Percentiles rank a stretch among this genome's conserved stretches.
Evolutionary conservation across 345 rosid genomes (phyloP).

Genomic region (Citrus sinensis): DVS_A1.0 CM039163.1:40193001-40193500

Average conservation of each 20-base stretch:
- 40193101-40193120: too few relatives aligned
- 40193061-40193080: too few relatives aligned
- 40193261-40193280: neutral
- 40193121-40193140: too few relatives aligned
- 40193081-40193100: too few relatives aligned
- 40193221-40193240: neutral
- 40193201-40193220: neutral
- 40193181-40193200: too few relatives aligned
- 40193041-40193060: too few relatives aligned
- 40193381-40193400: constrained; percentile 87
- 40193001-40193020: too few relatives aligned
- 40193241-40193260: neutral
- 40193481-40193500: neutral
- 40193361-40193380: constrained; percentile 87
- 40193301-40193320: neutral
- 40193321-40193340: constrained; percentile 28
- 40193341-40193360: constrained; percentile 86
- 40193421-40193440: constrained; percentile 96
- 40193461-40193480: constrained; percentile 81
- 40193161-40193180: too few relatives aligned
- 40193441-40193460: constrained; percentile 94
- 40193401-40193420: constrained; percentile 93
- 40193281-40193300: neutral
- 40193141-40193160: too few relatives aligned
- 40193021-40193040: too few relatives aligned